Base-by-base conservation (phyloP, 805 yeast genomes). In the Ogataea glucozyma region DNA sequence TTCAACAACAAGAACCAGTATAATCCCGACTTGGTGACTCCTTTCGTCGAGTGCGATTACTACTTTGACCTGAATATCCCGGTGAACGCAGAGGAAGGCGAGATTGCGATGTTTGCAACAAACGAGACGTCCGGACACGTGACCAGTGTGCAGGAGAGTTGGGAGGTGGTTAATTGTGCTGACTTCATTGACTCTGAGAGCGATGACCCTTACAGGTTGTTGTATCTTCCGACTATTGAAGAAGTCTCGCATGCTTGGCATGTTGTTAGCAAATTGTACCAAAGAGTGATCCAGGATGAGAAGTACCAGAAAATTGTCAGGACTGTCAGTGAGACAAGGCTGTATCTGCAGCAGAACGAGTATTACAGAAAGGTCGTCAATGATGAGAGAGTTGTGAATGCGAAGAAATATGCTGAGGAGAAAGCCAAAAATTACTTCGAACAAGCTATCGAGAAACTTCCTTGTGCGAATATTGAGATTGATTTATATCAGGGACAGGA, bases 1-100 rank as follows among this genome's bases (percentile, higher is more conserved):
- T 85, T 88, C 88, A 90, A 91, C 58, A 83, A 88, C 54, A 66
- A 70, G 52, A 90, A 91, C 58, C 45, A 64, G 32, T 88, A 79
- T 55, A 89, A 86, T 36, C 64, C 69, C 2, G 75, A 75, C 9
- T 81, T 83, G 50, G 64, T 87, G 3, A 62, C 71, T 8, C 60
- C 67, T 2, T 62, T 79, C 23, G 65, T 62, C 0, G 50, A 65
- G 6, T 90, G 98, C 65, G 82, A 84, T 48, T 89, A 75, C 54
- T 76, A 78, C 43, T 66, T 90, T 31, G 97, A 90, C 62, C 72
- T 83, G 31, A 64, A 72, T 34, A 69, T 71, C 43, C 70, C 75
- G 1, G 70, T 72, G n/a, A 71, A 75, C 49, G 9, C 47, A 1
- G 73, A 68, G 14, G 57, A 56, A 14, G 77, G 75, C 18, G 85